A percentile compares a stretch with the other conserved stretches of the same genome.
These are phyloP conservation scores for Zopfia rhizophila DNA, from an alignment of 2,329 filamentous ascomycete genomes.

Conservation along the genomic window DNA sequence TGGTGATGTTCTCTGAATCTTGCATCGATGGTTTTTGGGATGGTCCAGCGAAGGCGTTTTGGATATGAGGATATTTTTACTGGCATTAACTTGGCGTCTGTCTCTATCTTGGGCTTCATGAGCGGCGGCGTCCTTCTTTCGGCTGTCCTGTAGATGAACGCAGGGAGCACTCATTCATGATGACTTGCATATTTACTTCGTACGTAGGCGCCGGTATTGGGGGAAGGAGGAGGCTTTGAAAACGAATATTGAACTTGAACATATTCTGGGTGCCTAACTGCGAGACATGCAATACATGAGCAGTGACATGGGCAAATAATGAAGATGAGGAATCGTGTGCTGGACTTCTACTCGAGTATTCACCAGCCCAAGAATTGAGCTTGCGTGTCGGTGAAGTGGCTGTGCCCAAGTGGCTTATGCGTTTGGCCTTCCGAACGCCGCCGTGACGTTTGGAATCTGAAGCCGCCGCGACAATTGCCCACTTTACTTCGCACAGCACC, in stretches of 20 bases:
- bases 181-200: conserved; percentile 12
- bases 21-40: conserved; percentile 23
- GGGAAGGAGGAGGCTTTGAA: neutral
- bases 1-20: conserved; percentile 55
- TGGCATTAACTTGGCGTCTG: conserved; percentile 47
- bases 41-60: conserved; percentile 25
- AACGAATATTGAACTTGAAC: conserved; percentile 1
- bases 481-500: conserved; percentile 2
- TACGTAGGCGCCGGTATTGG: neutral
- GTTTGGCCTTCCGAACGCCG: conserved; percentile 1
- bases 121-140: conserved; percentile 17
- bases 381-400: no score
- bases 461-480: conserved; percentile 11
- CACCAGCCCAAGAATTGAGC: no score
- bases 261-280: neutral
- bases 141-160: neutral
- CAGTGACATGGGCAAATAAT: no score
- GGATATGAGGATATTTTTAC: conserved; percentile 38
- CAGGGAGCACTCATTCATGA: conserved; percentile 22
- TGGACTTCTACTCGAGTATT: no score
- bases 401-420: no score
- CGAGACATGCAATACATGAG: no score
- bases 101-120: conserved; percentile 25
- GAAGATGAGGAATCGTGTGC: no score
- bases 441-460: conserved; percentile 13